Conservation (phyloP, 371 early-diverging fungal genomes). For the Cokeromyces recurvatus region DNA sequence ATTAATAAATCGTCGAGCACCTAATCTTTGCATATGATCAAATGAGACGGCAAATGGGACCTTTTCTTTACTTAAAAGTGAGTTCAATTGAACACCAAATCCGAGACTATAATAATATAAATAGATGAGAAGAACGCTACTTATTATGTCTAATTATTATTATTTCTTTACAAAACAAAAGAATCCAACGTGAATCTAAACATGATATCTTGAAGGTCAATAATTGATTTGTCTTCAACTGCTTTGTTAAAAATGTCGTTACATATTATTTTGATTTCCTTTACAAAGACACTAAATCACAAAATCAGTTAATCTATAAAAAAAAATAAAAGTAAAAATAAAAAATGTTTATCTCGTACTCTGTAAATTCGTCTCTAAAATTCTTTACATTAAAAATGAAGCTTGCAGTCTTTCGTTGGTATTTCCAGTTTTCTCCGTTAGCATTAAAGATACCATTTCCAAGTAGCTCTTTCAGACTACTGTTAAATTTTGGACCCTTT, state of each 20-base stretch:
- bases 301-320: background rate
- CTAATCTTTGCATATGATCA: constrained; percentile 36
- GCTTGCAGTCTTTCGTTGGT: constrained; percentile 65
- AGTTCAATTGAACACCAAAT: constrained; percentile 30
- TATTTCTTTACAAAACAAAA: constrained; percentile 40
- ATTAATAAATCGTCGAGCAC: constrained; percentile 21
- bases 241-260: constrained; percentile 25
- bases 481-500: constrained; percentile 44
- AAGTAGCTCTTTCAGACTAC: constrained; percentile 38
- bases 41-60: constrained; percentile 51
- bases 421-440: constrained; percentile 64
- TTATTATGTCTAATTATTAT: background rate
- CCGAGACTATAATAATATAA: constrained; percentile 22
- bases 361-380: constrained; percentile 62
- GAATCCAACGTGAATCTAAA: constrained; percentile 52
- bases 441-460: constrained; percentile 75
- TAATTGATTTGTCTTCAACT: constrained; percentile 7
- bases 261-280: constrained; percentile 29
- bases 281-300: constrained; percentile 39
- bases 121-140: too few species aligned
- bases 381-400: constrained; percentile 71
- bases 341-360: constrained; percentile 8
- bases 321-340: too few species aligned
- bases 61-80: constrained; percentile 18
- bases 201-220: constrained; percentile 46